These are phyloP conservation scores for Orbilia quercus DNA, from an alignment of 2,329 filamentous ascomycete genomes.

Conservation along the genomic window DNA sequence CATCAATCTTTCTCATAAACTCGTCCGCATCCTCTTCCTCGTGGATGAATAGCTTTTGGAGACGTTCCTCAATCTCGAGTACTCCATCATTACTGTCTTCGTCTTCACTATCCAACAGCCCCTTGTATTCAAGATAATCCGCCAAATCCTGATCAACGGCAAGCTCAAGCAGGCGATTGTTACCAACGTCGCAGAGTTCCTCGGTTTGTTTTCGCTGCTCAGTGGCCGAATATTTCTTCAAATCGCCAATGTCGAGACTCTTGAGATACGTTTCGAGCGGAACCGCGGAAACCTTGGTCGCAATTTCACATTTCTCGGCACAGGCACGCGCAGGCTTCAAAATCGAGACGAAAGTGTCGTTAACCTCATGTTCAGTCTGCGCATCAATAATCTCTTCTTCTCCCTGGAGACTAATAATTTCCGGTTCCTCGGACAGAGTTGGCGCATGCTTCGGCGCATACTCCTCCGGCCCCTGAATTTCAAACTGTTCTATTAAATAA, in stretches of 20 bases:
- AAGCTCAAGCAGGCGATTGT: neutral
- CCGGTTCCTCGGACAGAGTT: neutral
- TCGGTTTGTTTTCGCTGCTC: constrained; percentile 2
- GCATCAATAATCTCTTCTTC: no score
- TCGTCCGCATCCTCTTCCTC: constrained; percentile 7
- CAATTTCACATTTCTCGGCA: no score
- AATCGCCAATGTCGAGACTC: neutral
- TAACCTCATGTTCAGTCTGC: no score
- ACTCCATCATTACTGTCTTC: neutral
- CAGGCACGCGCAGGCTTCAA: no score
- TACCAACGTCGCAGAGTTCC: neutral
- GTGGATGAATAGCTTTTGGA: constrained; percentile 4
- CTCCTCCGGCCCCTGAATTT: constrained; percentile 6
- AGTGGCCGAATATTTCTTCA: constrained; percentile 5
- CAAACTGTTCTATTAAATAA: constrained; percentile 13
- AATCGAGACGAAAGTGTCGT: no score
- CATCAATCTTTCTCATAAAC: constrained; percentile 12
- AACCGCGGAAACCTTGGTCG: neutral
- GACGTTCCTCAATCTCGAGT: neutral
- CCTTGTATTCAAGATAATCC: neutral
- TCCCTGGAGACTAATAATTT: constrained; percentile 1
- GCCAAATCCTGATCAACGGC: neutral
- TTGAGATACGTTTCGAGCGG: neutral
- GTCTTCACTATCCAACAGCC: no score
- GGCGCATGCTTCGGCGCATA: neutral